Evolutionary conservation across 257 asterid species (phyloP).

Genomic region (Solanum rostratum): DNA sequence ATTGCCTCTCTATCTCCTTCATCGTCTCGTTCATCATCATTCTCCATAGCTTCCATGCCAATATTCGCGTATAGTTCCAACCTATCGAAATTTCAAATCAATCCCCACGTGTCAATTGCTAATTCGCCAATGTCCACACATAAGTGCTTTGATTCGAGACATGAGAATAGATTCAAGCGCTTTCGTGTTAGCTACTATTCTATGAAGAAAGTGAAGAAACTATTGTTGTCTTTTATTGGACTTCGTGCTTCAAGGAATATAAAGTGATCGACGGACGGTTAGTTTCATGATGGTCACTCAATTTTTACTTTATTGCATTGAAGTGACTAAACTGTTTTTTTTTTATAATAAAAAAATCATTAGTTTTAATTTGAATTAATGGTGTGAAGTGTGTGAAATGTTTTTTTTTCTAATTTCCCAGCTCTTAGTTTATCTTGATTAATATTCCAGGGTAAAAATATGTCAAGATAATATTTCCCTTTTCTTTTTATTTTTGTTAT

Average conservation of each 20-base stretch:
- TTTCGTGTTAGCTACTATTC: conserved; percentile 10
- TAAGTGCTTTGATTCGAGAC: conserved; percentile 14
- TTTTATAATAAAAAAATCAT: not conserved
- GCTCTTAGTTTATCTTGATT: not conserved
- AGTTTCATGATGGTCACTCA: not conserved
- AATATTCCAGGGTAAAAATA: not conserved
- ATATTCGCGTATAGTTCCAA: not conserved
- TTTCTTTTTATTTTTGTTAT: not conserved
- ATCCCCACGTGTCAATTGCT: not conserved
- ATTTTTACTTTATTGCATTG: not conserved
- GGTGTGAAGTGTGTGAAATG: not conserved
- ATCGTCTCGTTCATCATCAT: conserved; percentile 18
- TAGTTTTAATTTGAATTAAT: not conserved
- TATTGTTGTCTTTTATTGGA: conserved; percentile 20
- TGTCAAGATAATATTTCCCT: not conserved
- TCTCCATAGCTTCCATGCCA: conserved; percentile 29
- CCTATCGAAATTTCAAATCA: conserved; percentile 1
- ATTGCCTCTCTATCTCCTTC: conserved; percentile 3
- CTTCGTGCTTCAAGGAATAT: not conserved
- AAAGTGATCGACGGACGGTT: not conserved
- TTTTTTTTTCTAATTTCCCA: not conserved
- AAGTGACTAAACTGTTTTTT: not conserved
- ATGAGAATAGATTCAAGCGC: conserved; percentile 5
- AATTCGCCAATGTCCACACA: conserved; percentile 26
- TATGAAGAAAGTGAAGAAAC: conserved; percentile 33